Evolutionary conservation across 2,329 filamentous ascomycete species (phyloP), one percentile per base, ranked within the genome.

Genomic region (Diaporthe humulicola): DNA sequence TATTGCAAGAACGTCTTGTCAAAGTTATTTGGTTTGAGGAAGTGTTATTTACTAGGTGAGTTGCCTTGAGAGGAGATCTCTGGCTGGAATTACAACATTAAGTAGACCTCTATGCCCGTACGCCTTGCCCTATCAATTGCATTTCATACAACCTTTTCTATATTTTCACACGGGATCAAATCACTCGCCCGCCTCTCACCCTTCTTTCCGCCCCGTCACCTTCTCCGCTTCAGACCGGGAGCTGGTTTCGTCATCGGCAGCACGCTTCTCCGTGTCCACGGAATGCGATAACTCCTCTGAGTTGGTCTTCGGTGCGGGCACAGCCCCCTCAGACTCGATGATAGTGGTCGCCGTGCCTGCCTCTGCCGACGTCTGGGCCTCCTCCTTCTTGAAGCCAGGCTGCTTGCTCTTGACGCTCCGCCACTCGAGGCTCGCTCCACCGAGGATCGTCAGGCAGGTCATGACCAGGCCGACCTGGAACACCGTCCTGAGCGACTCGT

Each of bases 381-480:
- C 22, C 19, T 57, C 73, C 74, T 80, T 79, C 52, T 77, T 73
- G n/a, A 78, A 78, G 1, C 66, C 42, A 1, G 40, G 64, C 67
- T 78, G 78, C 76, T 78, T 74, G 76, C 83, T 79, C 81, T 85
- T 86, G 38, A 86, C 83, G 69, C 82, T 86, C 74, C 79, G 89
- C 91, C 91, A 94, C 83, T 94, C 89, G 77, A 94, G 88, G 9
- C 85, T 83, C 0, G 87, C 78, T 0, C 88, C 86, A 0, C 90
- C 92, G 10, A 92, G 50, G 19, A 93, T 85, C 6, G 86, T 88
- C 12, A 92, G 73, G 10, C 85, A 85, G 0, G 87, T 85, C 79
- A 92, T 83, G 2, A 89, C 87, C 10, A 92, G 84, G 2, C 87
- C 88, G 12, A 94, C 89, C 76, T 90, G 88, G 79, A 93, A 94